phyloP scores from a whole-genome alignment of 75 land plant genomes.

The Larix kaempferi region DNA sequence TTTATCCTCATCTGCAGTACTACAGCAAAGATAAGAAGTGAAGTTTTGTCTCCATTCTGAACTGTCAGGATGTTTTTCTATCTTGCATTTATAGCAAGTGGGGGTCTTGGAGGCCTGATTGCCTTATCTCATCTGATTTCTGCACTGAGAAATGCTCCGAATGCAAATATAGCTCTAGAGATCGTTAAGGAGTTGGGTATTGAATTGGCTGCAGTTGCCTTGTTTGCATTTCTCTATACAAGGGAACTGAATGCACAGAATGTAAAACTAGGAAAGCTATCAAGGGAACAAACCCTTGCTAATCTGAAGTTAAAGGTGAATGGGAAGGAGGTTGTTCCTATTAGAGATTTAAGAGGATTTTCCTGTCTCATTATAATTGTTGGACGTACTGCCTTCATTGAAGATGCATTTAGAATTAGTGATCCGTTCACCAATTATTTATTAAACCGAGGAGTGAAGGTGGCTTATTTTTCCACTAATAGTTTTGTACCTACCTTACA shows the following conservation, averaged over 20 bases:
- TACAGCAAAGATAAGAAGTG: too few relatives aligned
- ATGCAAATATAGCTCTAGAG: slow-evolving; percentile 51
- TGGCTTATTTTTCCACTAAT: slow-evolving; percentile 79
- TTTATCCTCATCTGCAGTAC: too few relatives aligned
- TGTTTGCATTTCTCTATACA: slow-evolving; percentile 80
- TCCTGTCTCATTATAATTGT: slow-evolving; percentile 85
- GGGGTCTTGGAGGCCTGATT: too few relatives aligned
- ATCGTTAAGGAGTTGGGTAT: slow-evolving; percentile 67
- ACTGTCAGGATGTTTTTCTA: too few relatives aligned
- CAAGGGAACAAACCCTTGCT: too few relatives aligned
- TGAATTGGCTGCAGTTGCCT: slow-evolving; percentile 72
- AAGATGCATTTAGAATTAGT: slow-evolving; percentile 60
- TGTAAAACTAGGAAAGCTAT: slow-evolving; percentile 74
- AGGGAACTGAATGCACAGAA: slow-evolving; percentile 76
- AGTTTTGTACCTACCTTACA: slow-evolving; percentile 31
- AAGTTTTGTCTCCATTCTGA: too few relatives aligned
- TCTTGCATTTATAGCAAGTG: too few relatives aligned
- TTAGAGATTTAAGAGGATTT: too few relatives aligned
- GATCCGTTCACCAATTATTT: slow-evolving; percentile 60
- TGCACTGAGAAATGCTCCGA: slow-evolving; percentile 53
- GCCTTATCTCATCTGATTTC: too few relatives aligned
- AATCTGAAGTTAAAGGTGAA: too few relatives aligned
- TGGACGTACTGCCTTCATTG: slow-evolving; percentile 66
- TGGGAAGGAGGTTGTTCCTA: too few relatives aligned
- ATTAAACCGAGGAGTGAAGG: slow-evolving; percentile 69